These are phyloP conservation scores for Rhizopogon vulgaris DNA, from an alignment of 768 basidiomycete species.

Conservation along the genomic window DNA sequence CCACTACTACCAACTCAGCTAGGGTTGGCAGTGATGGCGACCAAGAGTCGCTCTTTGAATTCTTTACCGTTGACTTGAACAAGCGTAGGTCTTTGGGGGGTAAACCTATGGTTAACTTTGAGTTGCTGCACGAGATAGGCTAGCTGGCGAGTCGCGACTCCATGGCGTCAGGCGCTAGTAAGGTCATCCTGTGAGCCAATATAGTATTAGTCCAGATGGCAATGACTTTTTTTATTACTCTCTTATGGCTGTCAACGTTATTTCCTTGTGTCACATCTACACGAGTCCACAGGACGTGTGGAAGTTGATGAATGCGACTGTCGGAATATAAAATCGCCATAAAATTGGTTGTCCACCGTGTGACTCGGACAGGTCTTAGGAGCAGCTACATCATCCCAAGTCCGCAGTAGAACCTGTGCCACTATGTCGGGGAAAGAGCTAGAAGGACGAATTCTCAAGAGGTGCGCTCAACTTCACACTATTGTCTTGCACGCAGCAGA, in stretches of 20 bases:
- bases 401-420: background rate
- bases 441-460: slow-evolving; percentile 6
- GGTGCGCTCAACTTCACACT: slow-evolving; percentile 1
- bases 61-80: background rate
- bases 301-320: background rate
- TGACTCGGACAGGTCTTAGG: background rate
- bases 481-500: background rate
- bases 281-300: background rate
- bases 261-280: background rate
- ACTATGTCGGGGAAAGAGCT: background rate
- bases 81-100: slow-evolving; percentile 10
- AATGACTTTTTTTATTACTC: background rate
- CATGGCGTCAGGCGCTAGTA: slow-evolving; percentile 33
- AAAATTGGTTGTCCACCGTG: background rate
- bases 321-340: too few species aligned
- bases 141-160: slow-evolving; percentile 35
- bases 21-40: slow-evolving; percentile 75
- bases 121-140: slow-evolving; percentile 33
- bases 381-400: background rate
- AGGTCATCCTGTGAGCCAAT: background rate
- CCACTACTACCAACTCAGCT: slow-evolving; percentile 52
- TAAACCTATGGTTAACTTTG: slow-evolving; percentile 31
- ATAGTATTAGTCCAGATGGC: too few species aligned
- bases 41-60: slow-evolving; percentile 42
- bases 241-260: background rate